Conservation (phyloP, 1,139 yeast species). For the Debaryomyces udenii region DNA sequence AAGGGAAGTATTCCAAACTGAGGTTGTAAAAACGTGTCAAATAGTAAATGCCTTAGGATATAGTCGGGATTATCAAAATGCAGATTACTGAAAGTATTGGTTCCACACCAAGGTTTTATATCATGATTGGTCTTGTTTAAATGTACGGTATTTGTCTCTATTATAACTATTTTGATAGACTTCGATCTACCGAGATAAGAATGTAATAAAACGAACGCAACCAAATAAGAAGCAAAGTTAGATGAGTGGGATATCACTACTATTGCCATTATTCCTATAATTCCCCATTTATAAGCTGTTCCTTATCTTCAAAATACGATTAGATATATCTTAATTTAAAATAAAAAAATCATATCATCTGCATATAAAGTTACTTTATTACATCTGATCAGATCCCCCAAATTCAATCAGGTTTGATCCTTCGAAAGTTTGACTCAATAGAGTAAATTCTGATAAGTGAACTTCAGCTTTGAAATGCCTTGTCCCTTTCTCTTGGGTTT, state of each 20-base stretch:
- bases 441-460: too few species aligned
- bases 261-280: slow-evolving; percentile 5
- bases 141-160: slow-evolving; percentile 1
- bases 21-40: slow-evolving; percentile 9
- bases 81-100: slow-evolving; percentile 20
- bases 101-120: slow-evolving; percentile 31
- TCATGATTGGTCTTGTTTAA: slow-evolving; percentile 11
- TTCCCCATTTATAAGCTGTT: too few species aligned
- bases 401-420: too few species aligned
- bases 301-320: too few species aligned
- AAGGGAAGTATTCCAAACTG: slow-evolving; percentile 9
- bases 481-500: too few species aligned
- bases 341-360: too few species aligned
- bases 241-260: slow-evolving; percentile 6
- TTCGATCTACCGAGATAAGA: slow-evolving; percentile 4
- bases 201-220: slow-evolving; percentile 9
- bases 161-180: slow-evolving; percentile 7
- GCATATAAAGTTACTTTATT: too few species aligned
- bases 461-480: too few species aligned
- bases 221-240: slow-evolving; percentile 6
- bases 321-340: too few species aligned
- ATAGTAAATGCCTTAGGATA: slow-evolving; percentile 12
- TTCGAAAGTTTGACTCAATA: too few species aligned
- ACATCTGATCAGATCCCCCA: too few species aligned
- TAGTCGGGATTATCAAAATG: slow-evolving; percentile 13